A percentile compares a stretch with the other conserved stretches of the same genome.
Conservation (phyloP, 2,329 filamentous ascomycete species). For the Beauveria sp. region DNA sequence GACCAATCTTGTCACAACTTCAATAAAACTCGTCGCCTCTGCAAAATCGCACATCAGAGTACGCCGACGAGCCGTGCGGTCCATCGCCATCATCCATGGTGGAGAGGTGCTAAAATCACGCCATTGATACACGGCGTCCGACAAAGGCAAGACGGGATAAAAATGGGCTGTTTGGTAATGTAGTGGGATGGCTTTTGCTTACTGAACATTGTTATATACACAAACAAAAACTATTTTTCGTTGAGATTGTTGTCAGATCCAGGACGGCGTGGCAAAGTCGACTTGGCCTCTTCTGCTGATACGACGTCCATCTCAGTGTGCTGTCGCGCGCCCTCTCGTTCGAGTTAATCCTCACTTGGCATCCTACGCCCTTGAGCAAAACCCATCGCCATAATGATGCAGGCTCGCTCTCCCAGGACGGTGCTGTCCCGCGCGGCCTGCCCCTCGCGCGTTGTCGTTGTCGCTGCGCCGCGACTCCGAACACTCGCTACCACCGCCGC, state of each 20-base stretch:
- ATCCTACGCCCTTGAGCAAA: neutral
- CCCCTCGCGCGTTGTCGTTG: neutral
- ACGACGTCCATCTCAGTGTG: neutral
- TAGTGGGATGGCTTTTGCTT: too few relatives aligned
- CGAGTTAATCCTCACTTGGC: too few relatives aligned
- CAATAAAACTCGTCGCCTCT: too few relatives aligned
- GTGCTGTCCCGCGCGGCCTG: neutral
- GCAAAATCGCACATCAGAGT: too few relatives aligned
- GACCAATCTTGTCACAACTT: too few relatives aligned
- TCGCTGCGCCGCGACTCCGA: neutral
- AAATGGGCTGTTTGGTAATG: neutral
- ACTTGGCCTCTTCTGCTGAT: too few relatives aligned
- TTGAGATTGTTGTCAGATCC: neutral
- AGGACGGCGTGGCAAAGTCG: neutral
- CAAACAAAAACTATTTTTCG: too few relatives aligned
- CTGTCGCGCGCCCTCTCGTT: neutral
- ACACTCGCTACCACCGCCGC: neutral
- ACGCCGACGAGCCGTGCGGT: conserved; percentile 1
- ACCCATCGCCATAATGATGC: neutral
- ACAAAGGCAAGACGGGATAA: conserved; percentile 1
- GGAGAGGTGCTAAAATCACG: conserved; percentile 9
- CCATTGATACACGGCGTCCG: neutral
- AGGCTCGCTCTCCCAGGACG: neutral
- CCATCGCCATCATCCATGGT: neutral
- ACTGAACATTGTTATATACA: too few relatives aligned